phyloP scores from a whole-genome alignment of 495 filamentous ascomycete species.

The Trichoderma reesei region DNA sequence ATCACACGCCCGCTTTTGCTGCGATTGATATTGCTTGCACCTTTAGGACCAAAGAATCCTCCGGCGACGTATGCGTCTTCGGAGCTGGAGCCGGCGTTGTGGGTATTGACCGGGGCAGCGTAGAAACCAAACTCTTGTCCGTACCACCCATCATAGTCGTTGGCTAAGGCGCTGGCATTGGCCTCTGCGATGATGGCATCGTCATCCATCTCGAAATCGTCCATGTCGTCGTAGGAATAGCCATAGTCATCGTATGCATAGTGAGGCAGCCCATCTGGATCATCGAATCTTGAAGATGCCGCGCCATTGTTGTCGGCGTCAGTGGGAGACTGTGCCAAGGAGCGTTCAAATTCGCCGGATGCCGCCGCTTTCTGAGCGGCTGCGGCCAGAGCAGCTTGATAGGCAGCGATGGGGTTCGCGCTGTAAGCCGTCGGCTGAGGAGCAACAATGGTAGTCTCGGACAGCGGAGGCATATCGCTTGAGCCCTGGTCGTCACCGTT shows the following conservation, averaged over 20 bases:
- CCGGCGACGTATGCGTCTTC: constrained; percentile 56
- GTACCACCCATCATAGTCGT: constrained; percentile 87
- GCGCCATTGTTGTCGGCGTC: constrained; percentile 25
- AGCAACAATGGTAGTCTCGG: not conserved
- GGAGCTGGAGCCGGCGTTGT: constrained; percentile 19
- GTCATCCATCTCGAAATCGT: constrained; percentile 62
- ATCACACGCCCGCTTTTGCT: constrained; percentile 58
- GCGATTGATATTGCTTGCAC: constrained; percentile 48
- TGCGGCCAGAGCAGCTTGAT: constrained; percentile 72
- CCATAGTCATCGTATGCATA: constrained; percentile 35
- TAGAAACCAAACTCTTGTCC: constrained; percentile 98
- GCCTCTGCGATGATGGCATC: constrained; percentile 89
- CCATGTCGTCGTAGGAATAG: constrained; percentile 30
- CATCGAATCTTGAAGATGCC: constrained; percentile 26
- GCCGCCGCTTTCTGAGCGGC: constrained; percentile 66
- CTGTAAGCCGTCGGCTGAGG: constrained; percentile 15
- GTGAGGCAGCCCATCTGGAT: constrained; percentile 14
- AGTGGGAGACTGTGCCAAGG: constrained; percentile 41
- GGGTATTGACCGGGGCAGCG: constrained; percentile 46
- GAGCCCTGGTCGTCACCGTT: not conserved
- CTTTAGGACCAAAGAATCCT: constrained; percentile 72
- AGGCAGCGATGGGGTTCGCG: constrained; percentile 52
- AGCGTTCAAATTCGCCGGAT: constrained; percentile 56
- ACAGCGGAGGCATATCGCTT: constrained; percentile 16
- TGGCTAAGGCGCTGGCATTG: constrained; percentile 86